A percentile compares a stretch with the other conserved stretches of the same genome.
phyloP scores from a whole-genome alignment of 768 basidiomycete species.

The Auriscalpium microsporum region DNA sequence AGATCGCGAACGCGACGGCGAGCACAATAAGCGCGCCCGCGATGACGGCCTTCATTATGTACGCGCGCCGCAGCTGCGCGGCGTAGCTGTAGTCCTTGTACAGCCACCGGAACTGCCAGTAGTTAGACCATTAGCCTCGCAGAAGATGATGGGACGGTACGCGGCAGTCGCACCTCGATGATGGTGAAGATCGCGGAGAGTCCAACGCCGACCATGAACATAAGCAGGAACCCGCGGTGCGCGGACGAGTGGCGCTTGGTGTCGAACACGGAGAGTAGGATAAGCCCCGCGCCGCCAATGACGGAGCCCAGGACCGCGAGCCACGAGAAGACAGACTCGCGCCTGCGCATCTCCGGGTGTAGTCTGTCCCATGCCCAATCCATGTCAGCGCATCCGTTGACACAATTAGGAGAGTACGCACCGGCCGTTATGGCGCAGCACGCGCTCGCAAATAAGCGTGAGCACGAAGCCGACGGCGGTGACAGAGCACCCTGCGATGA shows the following conservation, averaged over 20 bases:
- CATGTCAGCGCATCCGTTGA: not conserved
- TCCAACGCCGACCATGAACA: conserved; percentile 67
- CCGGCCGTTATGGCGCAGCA: conserved; percentile 58
- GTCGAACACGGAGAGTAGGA: conserved; percentile 66
- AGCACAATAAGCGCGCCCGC: conserved; percentile 48
- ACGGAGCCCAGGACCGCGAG: conserved; percentile 56
- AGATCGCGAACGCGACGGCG: conserved; percentile 54
- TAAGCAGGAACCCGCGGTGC: conserved; percentile 56
- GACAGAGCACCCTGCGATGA: conserved; percentile 55
- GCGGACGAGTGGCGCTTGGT: conserved; percentile 41
- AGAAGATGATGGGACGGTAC: not conserved
- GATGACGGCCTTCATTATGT: conserved; percentile 54
- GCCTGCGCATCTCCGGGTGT: conserved; percentile 45
- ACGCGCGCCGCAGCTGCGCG: conserved; percentile 41
- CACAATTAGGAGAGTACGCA: conserved; percentile 17
- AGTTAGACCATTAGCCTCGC: not conserved
- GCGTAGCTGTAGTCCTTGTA: conserved; percentile 43
- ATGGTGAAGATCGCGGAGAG: conserved; percentile 70
- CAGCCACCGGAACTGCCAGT: conserved; percentile 55
- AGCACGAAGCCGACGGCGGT: conserved; percentile 56
- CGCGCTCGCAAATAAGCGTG: conserved; percentile 51
- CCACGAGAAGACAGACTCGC: conserved; percentile 45
- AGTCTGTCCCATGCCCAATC: conserved; percentile 30
- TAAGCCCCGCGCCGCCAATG: conserved; percentile 57
- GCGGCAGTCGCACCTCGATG: conserved; percentile 49